Evolutionary conservation across 2,329 filamentous ascomycete species (phyloP).

Genomic region (Pyrenophora tritici-repentis): DNA sequence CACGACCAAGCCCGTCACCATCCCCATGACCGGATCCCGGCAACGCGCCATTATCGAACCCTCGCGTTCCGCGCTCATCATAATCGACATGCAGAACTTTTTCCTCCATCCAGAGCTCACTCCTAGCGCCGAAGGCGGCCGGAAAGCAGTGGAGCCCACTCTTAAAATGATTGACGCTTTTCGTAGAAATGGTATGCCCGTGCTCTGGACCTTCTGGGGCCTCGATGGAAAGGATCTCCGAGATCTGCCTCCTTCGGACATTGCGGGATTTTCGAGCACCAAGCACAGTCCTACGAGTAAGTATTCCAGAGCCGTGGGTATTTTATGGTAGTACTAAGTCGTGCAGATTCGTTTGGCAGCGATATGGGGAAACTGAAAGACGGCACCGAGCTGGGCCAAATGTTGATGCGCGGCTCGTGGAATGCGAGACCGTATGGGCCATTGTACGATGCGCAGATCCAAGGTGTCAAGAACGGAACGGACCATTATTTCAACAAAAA

Average conservation of each 20-base stretch:
- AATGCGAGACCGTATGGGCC: slow-evolving; percentile 46
- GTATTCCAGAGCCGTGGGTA: not conserved
- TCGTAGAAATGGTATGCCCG: slow-evolving; percentile 38
- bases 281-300: slow-evolving; percentile 12
- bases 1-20: slow-evolving; percentile 24
- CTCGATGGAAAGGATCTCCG: slow-evolving; percentile 40
- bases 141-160: slow-evolving; percentile 33
- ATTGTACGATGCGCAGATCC: slow-evolving; percentile 36
- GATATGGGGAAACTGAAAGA: slow-evolving; percentile 18
- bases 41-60: slow-evolving; percentile 26
- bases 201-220: slow-evolving; percentile 47
- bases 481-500: slow-evolving; percentile 39
- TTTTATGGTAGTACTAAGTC: not conserved
- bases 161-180: slow-evolving; percentile 44
- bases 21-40: slow-evolving; percentile 29
- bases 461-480: slow-evolving; percentile 19
- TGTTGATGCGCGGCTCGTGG: slow-evolving; percentile 44
- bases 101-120: slow-evolving; percentile 35
- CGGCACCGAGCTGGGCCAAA: slow-evolving; percentile 33
- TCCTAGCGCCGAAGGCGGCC: slow-evolving; percentile 11
- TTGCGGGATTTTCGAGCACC: slow-evolving; percentile 10
- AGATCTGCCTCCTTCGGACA: slow-evolving; percentile 38
- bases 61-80: slow-evolving; percentile 40
- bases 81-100: slow-evolving; percentile 49
- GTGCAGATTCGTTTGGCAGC: slow-evolving; percentile 16